Evolutionary conservation across 2,329 filamentous ascomycete species (phyloP).

Genomic region (Colletotrichum shisoi): DNA sequence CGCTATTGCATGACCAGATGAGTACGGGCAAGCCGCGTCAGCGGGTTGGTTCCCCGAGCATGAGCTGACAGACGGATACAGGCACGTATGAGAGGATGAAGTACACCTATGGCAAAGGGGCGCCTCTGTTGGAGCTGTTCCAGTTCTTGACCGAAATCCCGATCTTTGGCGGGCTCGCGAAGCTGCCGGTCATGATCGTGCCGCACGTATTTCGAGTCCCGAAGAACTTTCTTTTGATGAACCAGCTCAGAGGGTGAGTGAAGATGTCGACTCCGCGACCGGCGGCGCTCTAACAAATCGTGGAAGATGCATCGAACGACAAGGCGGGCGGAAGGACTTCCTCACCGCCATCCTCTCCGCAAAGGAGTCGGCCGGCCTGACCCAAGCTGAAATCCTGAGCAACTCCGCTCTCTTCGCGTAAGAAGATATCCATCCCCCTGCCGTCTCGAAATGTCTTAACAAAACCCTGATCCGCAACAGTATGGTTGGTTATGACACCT

Average conservation of each 20-base stretch:
- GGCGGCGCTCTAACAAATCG: not conserved
- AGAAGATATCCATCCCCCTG: not conserved
- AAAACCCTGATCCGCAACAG: not conserved
- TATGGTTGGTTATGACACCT: conserved; percentile 28
- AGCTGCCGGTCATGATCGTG: conserved; percentile 17
- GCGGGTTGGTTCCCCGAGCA: too few species aligned
- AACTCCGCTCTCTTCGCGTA: conserved; percentile 17
- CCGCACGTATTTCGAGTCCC: conserved; percentile 27
- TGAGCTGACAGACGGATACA: not conserved
- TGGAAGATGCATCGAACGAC: conserved; percentile 10
- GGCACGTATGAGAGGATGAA: conserved; percentile 24
- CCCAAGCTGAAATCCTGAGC: conserved; percentile 21
- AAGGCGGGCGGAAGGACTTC: conserved; percentile 26
- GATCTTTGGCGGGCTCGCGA: conserved; percentile 14
- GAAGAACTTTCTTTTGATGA: conserved; percentile 30
- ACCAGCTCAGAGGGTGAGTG: conserved; percentile 18
- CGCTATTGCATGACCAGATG: conserved; percentile 29
- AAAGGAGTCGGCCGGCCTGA: conserved; percentile 20
- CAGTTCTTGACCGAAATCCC: conserved; percentile 24
- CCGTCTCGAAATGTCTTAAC: not conserved
- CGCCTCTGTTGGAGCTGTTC: conserved; percentile 23
- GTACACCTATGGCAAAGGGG: not conserved
- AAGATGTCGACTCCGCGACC: too few species aligned
- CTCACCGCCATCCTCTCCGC: conserved; percentile 22
- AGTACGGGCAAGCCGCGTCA: not conserved